A percentile compares a stretch with the other conserved stretches of the same genome.
Conservation (phyloP, 2,329 filamentous ascomycete species). For the Calonectria pteridis region DNA sequence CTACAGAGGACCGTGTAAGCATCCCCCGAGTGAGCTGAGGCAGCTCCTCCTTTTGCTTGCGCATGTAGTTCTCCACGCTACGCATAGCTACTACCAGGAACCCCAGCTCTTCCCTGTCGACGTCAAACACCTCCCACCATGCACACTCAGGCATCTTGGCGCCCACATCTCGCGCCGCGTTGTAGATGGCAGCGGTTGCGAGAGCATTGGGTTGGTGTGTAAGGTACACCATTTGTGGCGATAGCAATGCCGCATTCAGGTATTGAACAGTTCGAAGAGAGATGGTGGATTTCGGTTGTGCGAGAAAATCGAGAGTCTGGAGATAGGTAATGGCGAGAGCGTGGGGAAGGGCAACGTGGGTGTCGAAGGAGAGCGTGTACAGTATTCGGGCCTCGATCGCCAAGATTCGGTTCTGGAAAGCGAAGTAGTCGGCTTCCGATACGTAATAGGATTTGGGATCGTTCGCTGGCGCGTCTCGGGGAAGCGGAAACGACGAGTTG, state of each 20-base stretch:
- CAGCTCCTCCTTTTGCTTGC: constrained; percentile 69
- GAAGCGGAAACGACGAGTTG: constrained; percentile 66
- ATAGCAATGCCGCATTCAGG: constrained; percentile 88
- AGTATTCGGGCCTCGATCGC: constrained; percentile 84
- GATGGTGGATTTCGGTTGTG: constrained; percentile 61
- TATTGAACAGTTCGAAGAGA: constrained; percentile 78
- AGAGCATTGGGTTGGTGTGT: constrained; percentile 91
- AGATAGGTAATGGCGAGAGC: constrained; percentile 91
- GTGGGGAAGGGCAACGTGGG: constrained; percentile 87
- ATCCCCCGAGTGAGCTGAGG: constrained; percentile 62
- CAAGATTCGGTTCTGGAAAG: constrained; percentile 74
- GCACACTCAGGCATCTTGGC: constrained; percentile 84
- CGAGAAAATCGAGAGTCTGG: constrained; percentile 83
- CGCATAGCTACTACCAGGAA: constrained; percentile 90
- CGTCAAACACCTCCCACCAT: constrained; percentile 99
- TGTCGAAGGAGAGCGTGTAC: constrained; percentile 82
- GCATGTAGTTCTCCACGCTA: constrained; percentile 80
- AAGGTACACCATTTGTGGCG: constrained; percentile 88
- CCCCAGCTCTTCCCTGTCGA: constrained; percentile 92
- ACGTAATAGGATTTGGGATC: constrained; percentile 74
- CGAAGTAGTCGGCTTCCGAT: constrained; percentile 78
- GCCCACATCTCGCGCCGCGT: constrained; percentile 82
- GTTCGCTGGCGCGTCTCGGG: constrained; percentile 47
- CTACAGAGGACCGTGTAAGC: constrained; percentile 69
- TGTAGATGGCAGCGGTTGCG: constrained; percentile 90